Conservation (phyloP, 2,329 filamentous ascomycete genomes). For the Elsinoe necatrix region DNA sequence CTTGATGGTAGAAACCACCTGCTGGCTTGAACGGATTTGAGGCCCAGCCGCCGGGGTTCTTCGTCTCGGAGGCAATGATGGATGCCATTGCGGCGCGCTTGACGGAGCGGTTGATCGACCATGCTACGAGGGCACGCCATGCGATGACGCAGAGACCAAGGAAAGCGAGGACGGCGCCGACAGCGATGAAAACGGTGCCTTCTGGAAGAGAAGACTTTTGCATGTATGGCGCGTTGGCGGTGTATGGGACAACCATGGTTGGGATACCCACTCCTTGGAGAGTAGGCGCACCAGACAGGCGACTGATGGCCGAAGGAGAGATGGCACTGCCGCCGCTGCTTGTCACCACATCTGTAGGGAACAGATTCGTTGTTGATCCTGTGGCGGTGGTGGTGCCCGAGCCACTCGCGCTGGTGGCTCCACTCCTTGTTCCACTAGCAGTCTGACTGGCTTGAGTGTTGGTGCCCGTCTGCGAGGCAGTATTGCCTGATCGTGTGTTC, state of each 20-base stretch:
- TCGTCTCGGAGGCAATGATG: conserved; percentile 53
- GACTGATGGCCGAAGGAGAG: conserved; percentile 12
- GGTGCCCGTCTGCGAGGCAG: conserved; percentile 3
- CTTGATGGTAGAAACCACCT: conserved; percentile 56
- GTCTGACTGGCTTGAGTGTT: conserved; percentile 14
- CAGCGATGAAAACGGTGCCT: conserved; percentile 91
- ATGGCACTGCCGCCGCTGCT: conserved; percentile 23
- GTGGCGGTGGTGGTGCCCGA: conserved; percentile 23
- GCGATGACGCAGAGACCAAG: conserved; percentile 72
- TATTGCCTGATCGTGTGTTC: conserved; percentile 3
- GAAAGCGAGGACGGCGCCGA: conserved; percentile 78
- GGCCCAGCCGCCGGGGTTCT: conserved; percentile 32
- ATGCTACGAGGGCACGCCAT: conserved; percentile 83
- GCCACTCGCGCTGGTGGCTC: conserved; percentile 19
- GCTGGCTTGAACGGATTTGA: conserved; percentile 45
- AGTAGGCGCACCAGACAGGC: conserved; percentile 42
- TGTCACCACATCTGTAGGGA: conserved; percentile 20
- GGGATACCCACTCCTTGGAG: conserved; percentile 54
- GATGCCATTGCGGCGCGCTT: conserved; percentile 73
- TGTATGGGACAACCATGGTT: conserved; percentile 69
- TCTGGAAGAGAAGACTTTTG: conserved; percentile 75
- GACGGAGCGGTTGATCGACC: conserved; percentile 85
- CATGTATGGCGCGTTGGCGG: conserved; percentile 82
- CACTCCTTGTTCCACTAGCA: background rate
- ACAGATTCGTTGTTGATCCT: conserved; percentile 21